Conservation (phyloP, 129 eudicot genomes). For the Sambucus nigra region DNA sequence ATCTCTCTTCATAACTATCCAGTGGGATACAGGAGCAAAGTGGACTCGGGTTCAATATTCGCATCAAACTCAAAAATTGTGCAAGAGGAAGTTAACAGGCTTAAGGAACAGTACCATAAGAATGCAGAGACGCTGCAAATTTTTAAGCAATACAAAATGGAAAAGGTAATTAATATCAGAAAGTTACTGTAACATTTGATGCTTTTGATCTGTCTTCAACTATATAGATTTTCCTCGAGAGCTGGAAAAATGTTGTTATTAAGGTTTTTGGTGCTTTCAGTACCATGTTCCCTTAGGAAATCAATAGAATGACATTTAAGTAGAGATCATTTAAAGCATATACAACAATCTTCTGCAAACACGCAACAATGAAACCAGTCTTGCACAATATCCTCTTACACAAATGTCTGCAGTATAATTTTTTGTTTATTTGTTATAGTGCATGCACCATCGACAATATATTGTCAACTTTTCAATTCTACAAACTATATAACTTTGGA, state of each 20-base stretch:
- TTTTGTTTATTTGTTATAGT: too few relatives aligned
- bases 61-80: slow-evolving; percentile 28
- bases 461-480: too few relatives aligned
- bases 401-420: too few relatives aligned
- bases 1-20: not conserved
- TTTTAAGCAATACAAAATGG: slow-evolving; percentile 14
- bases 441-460: too few relatives aligned
- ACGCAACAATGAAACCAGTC: too few relatives aligned
- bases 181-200: slow-evolving; percentile 3
- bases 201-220: not conserved
- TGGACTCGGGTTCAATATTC: slow-evolving; percentile 22
- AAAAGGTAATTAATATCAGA: slow-evolving; percentile 27
- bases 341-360: too few relatives aligned
- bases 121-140: slow-evolving; percentile 23
- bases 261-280: not conserved
- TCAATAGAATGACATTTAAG: too few relatives aligned
- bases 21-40: slow-evolving; percentile 38
- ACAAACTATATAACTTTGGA: too few relatives aligned
- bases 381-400: too few relatives aligned
- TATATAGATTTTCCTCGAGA: too few relatives aligned
- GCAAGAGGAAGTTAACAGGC: slow-evolving; percentile 30
- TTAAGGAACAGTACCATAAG: slow-evolving; percentile 31
- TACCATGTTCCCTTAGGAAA: not conserved
- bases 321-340: too few relatives aligned
- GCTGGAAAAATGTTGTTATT: too few relatives aligned